A percentile compares a stretch with the other conserved stretches of the same genome.
Conservation (phyloP, 2,329 filamentous ascomycete species). For the Sporothrix inflata region DNA sequence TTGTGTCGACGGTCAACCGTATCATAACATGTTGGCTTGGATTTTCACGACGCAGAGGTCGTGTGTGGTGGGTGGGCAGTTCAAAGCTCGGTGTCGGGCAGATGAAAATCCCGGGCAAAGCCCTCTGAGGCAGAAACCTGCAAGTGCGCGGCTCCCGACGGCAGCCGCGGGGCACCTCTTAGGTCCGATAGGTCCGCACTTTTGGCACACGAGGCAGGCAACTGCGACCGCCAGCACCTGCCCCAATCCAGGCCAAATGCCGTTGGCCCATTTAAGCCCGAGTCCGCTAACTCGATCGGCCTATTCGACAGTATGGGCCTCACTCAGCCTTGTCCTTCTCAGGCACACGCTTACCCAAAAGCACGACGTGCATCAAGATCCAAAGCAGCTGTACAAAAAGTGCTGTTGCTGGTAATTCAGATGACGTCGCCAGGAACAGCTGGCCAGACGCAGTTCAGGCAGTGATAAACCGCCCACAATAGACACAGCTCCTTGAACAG, state of each 20-base stretch:
- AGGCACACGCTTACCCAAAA: not conserved
- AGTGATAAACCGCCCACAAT: not conserved
- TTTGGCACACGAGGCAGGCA: not conserved
- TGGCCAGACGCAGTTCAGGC: not conserved
- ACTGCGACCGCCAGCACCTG: not conserved
- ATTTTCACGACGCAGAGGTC: not conserved
- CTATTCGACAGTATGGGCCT: not conserved
- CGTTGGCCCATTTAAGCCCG: slow-evolving; percentile 5
- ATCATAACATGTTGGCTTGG: not conserved
- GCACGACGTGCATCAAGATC: not conserved
- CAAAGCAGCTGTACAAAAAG: too few species aligned
- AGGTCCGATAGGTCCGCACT: slow-evolving; percentile 24
- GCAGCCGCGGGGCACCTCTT: slow-evolving; percentile 8
- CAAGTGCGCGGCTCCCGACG: not conserved
- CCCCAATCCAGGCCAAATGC: not conserved
- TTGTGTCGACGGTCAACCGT: not conserved
- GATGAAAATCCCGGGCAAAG: slow-evolving; percentile 16
- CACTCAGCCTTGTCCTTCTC: not conserved
- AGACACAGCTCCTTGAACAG: not conserved
- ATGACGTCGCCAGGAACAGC: slow-evolving; percentile 2
- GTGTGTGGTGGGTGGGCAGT: not conserved
- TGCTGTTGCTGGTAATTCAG: not conserved
- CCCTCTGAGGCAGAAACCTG: not conserved
- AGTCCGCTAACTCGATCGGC: not conserved
- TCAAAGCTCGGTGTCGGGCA: not conserved